A percentile compares a stretch with the other conserved stretches of the same genome.
phyloP scores from a whole-genome alignment of 805 yeast genomes.

The Maudiozyma serrabonitensis region DNA sequence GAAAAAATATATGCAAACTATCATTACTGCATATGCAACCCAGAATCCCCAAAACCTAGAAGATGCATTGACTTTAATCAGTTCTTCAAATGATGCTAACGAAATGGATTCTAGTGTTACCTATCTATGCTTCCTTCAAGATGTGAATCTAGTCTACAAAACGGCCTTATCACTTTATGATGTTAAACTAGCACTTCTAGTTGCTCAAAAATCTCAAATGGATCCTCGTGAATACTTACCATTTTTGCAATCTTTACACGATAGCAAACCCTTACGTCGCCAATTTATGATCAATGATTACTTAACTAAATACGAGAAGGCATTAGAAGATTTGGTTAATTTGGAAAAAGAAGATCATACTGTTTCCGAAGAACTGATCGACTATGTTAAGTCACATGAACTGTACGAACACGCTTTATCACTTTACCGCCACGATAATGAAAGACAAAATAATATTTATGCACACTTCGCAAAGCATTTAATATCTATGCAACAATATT shows the following conservation, averaged over 20 bases:
- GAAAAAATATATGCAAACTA: conserved; percentile 57
- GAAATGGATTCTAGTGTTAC: conserved; percentile 57
- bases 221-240: conserved; percentile 97
- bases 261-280: conserved; percentile 55
- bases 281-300: conserved; percentile 72
- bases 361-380: conserved; percentile 48
- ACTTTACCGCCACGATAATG: conserved; percentile 47
- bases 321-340: conserved; percentile 53
- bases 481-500: conserved; percentile 44
- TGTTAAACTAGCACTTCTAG: conserved; percentile 63
- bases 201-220: conserved; percentile 94
- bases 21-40: conserved; percentile 87
- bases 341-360: conserved; percentile 29
- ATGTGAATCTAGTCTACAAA: conserved; percentile 72
- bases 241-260: conserved; percentile 70
- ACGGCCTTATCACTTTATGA: conserved; percentile 77
- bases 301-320: conserved; percentile 58
- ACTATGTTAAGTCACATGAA: conserved; percentile 58
- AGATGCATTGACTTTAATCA: conserved; percentile 61
- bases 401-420: conserved; percentile 62
- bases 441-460: conserved; percentile 46
- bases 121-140: conserved; percentile 84
- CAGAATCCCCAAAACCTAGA: conserved; percentile 77
- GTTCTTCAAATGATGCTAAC: conserved; percentile 39
- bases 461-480: conserved; percentile 54